A percentile compares a stretch with the other conserved stretches of the same genome.
These are phyloP conservation scores for Rhodocollybia butyracea DNA, from an alignment of 768 basidiomycete genomes.

Conservation along the genomic window DNA sequence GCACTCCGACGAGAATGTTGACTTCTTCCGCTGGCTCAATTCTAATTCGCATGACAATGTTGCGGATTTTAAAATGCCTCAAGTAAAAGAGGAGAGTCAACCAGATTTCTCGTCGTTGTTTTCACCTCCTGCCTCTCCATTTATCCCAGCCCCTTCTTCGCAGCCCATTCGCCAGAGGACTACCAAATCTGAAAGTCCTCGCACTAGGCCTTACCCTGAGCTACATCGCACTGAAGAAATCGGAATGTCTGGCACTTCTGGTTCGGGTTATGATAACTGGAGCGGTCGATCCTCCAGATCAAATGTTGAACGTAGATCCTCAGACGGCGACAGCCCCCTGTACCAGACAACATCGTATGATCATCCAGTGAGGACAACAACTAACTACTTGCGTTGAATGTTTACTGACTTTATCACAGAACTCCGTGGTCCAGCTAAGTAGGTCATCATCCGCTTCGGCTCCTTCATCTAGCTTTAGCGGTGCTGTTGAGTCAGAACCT, in stretches of 20 bases:
- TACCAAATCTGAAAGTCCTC: slow-evolving; percentile 28
- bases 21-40: slow-evolving; percentile 32
- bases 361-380: not conserved
- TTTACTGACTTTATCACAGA: not conserved
- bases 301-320: slow-evolving; percentile 34
- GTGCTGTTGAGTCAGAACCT: not conserved
- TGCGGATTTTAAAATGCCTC: slow-evolving; percentile 40
- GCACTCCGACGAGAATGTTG: slow-evolving; percentile 24
- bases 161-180: slow-evolving; percentile 26
- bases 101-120: slow-evolving; percentile 30
- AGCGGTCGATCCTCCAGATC: slow-evolving; percentile 9
- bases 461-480: not conserved
- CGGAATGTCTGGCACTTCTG: slow-evolving; percentile 33
- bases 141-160: slow-evolving; percentile 22
- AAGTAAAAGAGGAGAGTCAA: slow-evolving; percentile 29
- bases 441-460: slow-evolving; percentile 1
- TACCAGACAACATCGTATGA: slow-evolving; percentile 14
- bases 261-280: slow-evolving; percentile 9
- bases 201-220: slow-evolving; percentile 35
- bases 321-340: slow-evolving; percentile 34
- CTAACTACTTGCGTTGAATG: not conserved
- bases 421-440: not conserved
- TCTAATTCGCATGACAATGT: slow-evolving; percentile 19
- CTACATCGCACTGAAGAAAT: slow-evolving; percentile 27
- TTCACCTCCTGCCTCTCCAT: slow-evolving; percentile 28